A percentile compares a stretch with the other conserved stretches of the same genome.
Evolutionary conservation across 768 basidiomycete species (phyloP).

Genomic region (Brasilioporus rufonigricans): DNA sequence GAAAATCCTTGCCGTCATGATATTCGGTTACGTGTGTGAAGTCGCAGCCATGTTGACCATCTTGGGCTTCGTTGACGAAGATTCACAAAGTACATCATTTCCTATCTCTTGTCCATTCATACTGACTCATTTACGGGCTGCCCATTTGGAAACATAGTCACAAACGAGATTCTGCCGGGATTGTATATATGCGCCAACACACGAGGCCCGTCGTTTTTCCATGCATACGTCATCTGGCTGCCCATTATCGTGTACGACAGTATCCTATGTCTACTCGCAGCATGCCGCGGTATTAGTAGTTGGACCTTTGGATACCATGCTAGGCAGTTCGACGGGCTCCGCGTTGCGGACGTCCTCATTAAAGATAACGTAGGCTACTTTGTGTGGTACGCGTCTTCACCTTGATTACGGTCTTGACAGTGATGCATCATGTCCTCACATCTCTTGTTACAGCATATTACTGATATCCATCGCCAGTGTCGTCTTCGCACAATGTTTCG

Average conservation of each 20-base stretch:
- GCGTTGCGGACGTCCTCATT: slow-evolving; percentile 9
- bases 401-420: neutral
- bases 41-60: slow-evolving; percentile 6
- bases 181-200: slow-evolving; percentile 4
- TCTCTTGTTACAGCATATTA: slow-evolving; percentile 5
- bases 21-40: slow-evolving; percentile 11
- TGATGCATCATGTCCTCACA: neutral
- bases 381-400: slow-evolving; percentile 8
- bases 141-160: neutral
- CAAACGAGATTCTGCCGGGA: slow-evolving; percentile 3
- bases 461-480: slow-evolving; percentile 2
- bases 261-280: slow-evolving; percentile 2
- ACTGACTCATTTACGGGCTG: neutral
- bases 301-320: neutral
- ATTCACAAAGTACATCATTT: slow-evolving; percentile 2
- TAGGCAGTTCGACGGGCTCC: neutral
- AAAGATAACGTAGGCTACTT: slow-evolving; percentile 16
- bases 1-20: slow-evolving; percentile 8
- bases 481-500: neutral
- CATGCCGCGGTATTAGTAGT: slow-evolving; percentile 4
- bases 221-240: slow-evolving; percentile 5
- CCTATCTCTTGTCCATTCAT: neutral
- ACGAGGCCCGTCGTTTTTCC: neutral
- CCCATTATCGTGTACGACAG: slow-evolving; percentile 8
- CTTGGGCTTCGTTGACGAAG: slow-evolving; percentile 1